Evolutionary conservation across 345 rosid genomes (phyloP).

Genomic region (Turritis glabra): DNA sequence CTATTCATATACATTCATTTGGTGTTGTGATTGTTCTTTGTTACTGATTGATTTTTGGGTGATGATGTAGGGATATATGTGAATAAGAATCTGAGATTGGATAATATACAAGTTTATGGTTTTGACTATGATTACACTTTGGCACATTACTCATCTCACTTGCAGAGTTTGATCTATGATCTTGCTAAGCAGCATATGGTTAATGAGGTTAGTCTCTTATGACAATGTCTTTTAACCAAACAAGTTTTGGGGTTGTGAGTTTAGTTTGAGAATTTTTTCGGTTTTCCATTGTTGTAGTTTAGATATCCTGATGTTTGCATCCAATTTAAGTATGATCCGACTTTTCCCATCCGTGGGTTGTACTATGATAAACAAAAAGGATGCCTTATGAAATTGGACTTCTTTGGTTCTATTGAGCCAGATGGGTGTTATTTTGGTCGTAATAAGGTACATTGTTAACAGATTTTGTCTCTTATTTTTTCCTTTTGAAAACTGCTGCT

Average conservation of each 20-base stretch:
- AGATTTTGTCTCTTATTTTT: neutral
- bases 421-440: conserved; percentile 96
- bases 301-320: conserved; percentile 79
- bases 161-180: conserved; percentile 90
- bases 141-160: conserved; percentile 80
- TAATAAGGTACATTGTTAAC: conserved; percentile 55
- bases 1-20: neutral
- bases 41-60: neutral
- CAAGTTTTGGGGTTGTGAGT: neutral
- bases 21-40: neutral
- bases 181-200: conserved; percentile 92
- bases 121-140: conserved; percentile 94
- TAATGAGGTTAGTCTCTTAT: conserved; percentile 64
- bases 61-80: conserved; percentile 70
- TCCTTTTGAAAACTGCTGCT: neutral
- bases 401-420: conserved; percentile 95
- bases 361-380: conserved; percentile 85
- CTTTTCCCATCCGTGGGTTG: conserved; percentile 89
- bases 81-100: conserved; percentile 84
- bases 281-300: conserved; percentile 53
- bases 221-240: neutral
- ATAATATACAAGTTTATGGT: conserved; percentile 84
- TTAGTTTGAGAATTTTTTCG: neutral
- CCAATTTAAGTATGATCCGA: conserved; percentile 71
- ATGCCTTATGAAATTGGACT: conserved; percentile 89